Base-by-base conservation (phyloP, 257 asterid genomes). In the Solanum verrucosum region DNA sequence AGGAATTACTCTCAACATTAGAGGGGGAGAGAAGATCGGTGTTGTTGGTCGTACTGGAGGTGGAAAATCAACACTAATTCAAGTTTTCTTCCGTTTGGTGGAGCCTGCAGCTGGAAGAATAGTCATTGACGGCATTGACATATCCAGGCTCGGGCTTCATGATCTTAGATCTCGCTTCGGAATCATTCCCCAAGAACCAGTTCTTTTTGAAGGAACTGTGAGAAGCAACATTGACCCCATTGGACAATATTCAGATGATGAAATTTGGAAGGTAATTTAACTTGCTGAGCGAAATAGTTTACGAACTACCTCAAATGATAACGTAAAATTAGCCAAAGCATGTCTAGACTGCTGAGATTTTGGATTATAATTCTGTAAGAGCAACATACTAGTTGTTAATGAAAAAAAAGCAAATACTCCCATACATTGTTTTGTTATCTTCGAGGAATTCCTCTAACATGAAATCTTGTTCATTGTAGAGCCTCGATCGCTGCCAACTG, bases 41-140 rank as follows among this genome's bases (percentile, higher is more conserved):
- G 95, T 97, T 33, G 99, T 97, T 82, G 99, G 99, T 60, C 98
- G 99, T 11, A 97, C 99, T 0, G 99, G 99, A 27, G 99, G 99
- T 15, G 99, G 99, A 87, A 97, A 97, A 88, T 97, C 99, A 31
- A 97, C 99, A 42, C 82, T 97, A 87, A 94, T 97, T 90, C 99
- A 96, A 88, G 99, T 96, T 72, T 92, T 97, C 93, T 97, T 97
- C 75, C 90, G 99, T 88, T 87, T 97, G 96, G 99, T 97, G 89
- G 99, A 97, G 92, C 99, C 99, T 15, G 94, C 98, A 0, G 94
- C 90, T 2, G 99, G 98, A 23, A 94, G 92, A 46, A 94, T 97
- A 82, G 87, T 93, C 87, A 93, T 97, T 5, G 99, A 97, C 84
- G 93, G 89, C 90, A 91, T 97, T 11, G 98, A 96, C 89, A 94